A percentile compares a stretch with the other conserved stretches of the same genome.
These are phyloP conservation scores for Penicillium ucsense DNA, from an alignment of 495 filamentous ascomycete species.

Conservation along the genomic window DNA sequence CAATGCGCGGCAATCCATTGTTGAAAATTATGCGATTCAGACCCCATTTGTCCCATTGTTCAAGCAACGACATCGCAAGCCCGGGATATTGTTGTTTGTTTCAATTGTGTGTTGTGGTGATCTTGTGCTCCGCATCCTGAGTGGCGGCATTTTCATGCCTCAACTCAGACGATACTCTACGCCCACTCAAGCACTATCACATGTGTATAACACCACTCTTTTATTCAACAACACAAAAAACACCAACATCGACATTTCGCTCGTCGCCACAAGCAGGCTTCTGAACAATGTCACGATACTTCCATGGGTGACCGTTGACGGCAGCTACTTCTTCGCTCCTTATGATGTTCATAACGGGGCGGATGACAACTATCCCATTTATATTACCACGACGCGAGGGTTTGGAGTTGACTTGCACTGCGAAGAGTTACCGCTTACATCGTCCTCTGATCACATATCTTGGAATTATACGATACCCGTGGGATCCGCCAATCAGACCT, in stretches of 20 bases:
- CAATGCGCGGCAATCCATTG: constrained; percentile 1
- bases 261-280: not conserved
- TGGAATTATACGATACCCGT: not conserved
- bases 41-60: constrained; percentile 4
- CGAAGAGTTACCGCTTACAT: not conserved
- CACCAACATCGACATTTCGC: not conserved
- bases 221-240: not conserved
- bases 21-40: constrained; percentile 10
- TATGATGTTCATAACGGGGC: not conserved
- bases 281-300: constrained; percentile 1
- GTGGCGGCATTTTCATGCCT: constrained; percentile 18
- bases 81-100: constrained; percentile 1
- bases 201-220: constrained; percentile 4
- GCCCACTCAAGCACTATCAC: not conserved
- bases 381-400: not conserved
- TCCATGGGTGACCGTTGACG: not conserved
- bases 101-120: constrained; percentile 9
- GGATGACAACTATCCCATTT: not conserved
- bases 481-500: not conserved
- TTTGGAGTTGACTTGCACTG: not conserved
- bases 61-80: not conserved
- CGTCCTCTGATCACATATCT: not conserved
- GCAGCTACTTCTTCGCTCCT: not conserved
- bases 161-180: constrained; percentile 1
- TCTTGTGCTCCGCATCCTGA: constrained; percentile 8